Conservation (phyloP, 352 stramenopile genomes). For the Phytophthora pini region DNA sequence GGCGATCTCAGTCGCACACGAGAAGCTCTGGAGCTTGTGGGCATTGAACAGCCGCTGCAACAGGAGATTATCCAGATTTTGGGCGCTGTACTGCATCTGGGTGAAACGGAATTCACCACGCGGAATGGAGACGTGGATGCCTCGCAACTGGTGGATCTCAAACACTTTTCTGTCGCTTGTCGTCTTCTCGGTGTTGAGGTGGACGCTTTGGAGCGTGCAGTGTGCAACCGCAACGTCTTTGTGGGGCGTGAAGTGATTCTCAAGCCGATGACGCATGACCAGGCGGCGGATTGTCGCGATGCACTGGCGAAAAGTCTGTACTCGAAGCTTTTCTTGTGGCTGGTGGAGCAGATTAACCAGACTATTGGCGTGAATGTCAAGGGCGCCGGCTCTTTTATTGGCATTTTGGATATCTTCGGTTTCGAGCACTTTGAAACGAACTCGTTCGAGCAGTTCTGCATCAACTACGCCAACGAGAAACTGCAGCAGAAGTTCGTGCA, state of each 20-base stretch:
- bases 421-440: constrained; percentile 94
- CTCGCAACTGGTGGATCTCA: constrained; percentile 64
- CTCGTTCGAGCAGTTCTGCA: constrained; percentile 94
- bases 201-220: constrained; percentile 60
- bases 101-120: constrained; percentile 89
- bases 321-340: constrained; percentile 95
- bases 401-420: constrained; percentile 94
- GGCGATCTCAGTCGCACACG: constrained; percentile 74
- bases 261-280: constrained; percentile 87
- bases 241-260: constrained; percentile 81
- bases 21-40: constrained; percentile 90
- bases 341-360: constrained; percentile 95
- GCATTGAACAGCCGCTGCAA: constrained; percentile 83
- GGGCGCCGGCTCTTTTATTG: constrained; percentile 81
- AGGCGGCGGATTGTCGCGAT: constrained; percentile 90
- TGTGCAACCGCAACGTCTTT: constrained; percentile 86
- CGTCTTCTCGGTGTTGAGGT: constrained; percentile 66
- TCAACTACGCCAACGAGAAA: constrained; percentile 95
- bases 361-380: constrained; percentile 79
- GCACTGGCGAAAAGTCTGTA: constrained; percentile 96
- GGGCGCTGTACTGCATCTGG: constrained; percentile 91
- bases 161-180: constrained; percentile 64
- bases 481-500: constrained; percentile 89
- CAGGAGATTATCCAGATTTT: constrained; percentile 91
- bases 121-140: constrained; percentile 82